Evolutionary conservation across 2,329 filamentous ascomycete genomes (phyloP), one percentile per base, ranked within the genome.

Genomic region (Anthostomella pinea): DNA sequence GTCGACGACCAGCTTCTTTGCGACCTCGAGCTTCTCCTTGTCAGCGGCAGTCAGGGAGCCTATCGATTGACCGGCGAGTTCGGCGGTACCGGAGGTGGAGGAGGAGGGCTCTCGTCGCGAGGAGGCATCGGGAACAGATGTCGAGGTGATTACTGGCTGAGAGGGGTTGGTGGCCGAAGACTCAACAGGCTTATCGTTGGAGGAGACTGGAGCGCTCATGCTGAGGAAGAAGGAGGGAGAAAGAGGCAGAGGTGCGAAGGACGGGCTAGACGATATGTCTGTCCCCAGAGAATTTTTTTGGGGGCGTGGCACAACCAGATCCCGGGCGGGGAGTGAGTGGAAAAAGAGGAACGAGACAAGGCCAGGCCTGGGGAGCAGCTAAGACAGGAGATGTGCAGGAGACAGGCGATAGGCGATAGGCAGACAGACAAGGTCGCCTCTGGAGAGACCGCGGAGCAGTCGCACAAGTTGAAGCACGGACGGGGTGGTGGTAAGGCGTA

Each of bases 51-150:
- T 31, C 42, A 54, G 33, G 32, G 39, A 22, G 39, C 35, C 84
- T 75, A 81, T 69, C 77, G 81, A 78, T 74, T 73, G 73, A 79
- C 75, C 54, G 77, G 77, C 63, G 77, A 80, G 74, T 80, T 80
- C 66, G 77, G 76, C 53, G 76, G 76, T 57, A 73, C 71, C 45
- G 75, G 75, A 47, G 77, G 77, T 41, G 75, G 75, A 52, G 76
- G 76, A 54, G 77, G 76, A 38, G 77, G 77, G 64, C 74, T 79
- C 68, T 77, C 70, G 65, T 79, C 74, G 63, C 76, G 74, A 69
- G n/a, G n/a, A n/a, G 74, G 72, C 76, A 79, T 79, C 67, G 65
- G 73, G 67, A 54, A 57, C 51, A 48, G 54, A 52, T 43, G 61
- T 52, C 42, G 57, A 34, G 31, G 53, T 38, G 49, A 54, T 46